phyloP scores from a whole-genome alignment of 805 yeast species.

The Saccharomycopsis selenospora region DNA sequence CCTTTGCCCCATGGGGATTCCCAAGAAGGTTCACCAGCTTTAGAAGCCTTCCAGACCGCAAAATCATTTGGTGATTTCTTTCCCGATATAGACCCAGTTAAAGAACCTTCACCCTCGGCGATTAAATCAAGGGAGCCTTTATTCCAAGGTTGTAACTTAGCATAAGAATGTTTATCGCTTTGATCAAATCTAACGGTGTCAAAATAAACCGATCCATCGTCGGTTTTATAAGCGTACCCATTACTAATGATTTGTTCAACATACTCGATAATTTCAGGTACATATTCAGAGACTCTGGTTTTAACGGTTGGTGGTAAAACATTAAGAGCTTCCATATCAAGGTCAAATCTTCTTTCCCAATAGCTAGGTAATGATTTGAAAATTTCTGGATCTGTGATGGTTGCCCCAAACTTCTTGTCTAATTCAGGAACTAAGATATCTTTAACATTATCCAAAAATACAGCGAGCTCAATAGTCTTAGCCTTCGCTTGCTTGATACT shows the following conservation, averaged over 20 bases:
- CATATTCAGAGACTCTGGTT: slow-evolving; percentile 91
- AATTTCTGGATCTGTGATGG: slow-evolving; percentile 76
- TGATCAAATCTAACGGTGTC: slow-evolving; percentile 79
- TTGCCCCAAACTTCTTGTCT: slow-evolving; percentile 64
- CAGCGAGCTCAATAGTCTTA: slow-evolving; percentile 25
- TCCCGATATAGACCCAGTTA: slow-evolving; percentile 37
- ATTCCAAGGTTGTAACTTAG: slow-evolving; percentile 98
- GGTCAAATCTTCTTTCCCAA: slow-evolving; percentile 82
- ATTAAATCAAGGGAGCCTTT: slow-evolving; percentile 80
- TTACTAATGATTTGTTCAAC: slow-evolving; percentile 67
- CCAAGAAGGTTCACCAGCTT: slow-evolving; percentile 98
- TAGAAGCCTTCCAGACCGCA: slow-evolving; percentile 94
- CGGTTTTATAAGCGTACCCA: slow-evolving; percentile 78
- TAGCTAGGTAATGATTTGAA: slow-evolving; percentile 76
- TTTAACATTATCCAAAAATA: slow-evolving; percentile 47
- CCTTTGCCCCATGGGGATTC: slow-evolving; percentile 94
- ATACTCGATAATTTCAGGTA: slow-evolving; percentile 82
- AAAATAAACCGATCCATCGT: slow-evolving; percentile 93
- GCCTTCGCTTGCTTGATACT: slow-evolving; percentile 33
- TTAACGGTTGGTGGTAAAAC: slow-evolving; percentile 80
- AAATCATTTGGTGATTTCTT: slow-evolving; percentile 79
- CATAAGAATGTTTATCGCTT: slow-evolving; percentile 70
- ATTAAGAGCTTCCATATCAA: slow-evolving; percentile 79
- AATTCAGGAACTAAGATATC: slow-evolving; percentile 69
- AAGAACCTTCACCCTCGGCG: slow-evolving; percentile 87